Percentiles rank a stretch among this genome's conserved stretches.
These are phyloP conservation scores for Suaeda aralocaspica DNA, from an alignment of 148 eudicot species.

Conservation along the genomic window DNA sequence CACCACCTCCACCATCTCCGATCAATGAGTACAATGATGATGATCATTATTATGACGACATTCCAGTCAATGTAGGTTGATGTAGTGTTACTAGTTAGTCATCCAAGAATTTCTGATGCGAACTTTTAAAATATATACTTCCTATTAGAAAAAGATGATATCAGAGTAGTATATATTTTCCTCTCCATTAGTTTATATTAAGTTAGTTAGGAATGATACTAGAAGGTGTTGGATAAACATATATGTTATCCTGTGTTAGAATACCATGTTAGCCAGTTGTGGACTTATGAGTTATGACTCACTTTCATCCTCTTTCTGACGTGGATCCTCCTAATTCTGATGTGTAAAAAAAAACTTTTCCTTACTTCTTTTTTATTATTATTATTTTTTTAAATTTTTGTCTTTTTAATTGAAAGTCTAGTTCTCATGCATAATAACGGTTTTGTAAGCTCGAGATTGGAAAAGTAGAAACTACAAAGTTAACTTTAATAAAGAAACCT, in stretches of 20 bases:
- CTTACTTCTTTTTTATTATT: background rate
- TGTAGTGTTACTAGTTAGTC: conserved; percentile 12
- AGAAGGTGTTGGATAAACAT: too few species aligned
- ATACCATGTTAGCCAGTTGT: too few species aligned
- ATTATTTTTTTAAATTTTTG: conserved; percentile 4
- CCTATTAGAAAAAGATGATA: background rate
- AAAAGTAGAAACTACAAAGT: conserved; percentile 1
- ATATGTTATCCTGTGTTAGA: background rate
- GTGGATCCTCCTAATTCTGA: conserved; percentile 17
- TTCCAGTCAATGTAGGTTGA: conserved; percentile 27
- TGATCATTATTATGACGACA: conserved; percentile 12
- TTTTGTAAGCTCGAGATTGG: conserved; percentile 17
- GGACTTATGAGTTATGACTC: background rate
- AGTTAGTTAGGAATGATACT: too few species aligned
- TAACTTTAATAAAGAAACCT: conserved; percentile 4
- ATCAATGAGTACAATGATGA: conserved; percentile 4
- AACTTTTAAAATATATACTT: background rate
- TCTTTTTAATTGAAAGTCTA: conserved; percentile 7
- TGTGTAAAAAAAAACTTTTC: conserved; percentile 20
- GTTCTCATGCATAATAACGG: conserved; percentile 6
- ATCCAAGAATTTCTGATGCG: background rate
- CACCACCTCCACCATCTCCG: conserved; percentile 26
- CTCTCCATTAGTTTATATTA: too few species aligned
- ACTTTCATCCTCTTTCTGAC: conserved; percentile 8
- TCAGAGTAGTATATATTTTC: too few species aligned